These are phyloP conservation scores for Brachypodium distachyon DNA, from an alignment of 202 grass and related monocot genomes.

Conservation along the genomic window DNA sequence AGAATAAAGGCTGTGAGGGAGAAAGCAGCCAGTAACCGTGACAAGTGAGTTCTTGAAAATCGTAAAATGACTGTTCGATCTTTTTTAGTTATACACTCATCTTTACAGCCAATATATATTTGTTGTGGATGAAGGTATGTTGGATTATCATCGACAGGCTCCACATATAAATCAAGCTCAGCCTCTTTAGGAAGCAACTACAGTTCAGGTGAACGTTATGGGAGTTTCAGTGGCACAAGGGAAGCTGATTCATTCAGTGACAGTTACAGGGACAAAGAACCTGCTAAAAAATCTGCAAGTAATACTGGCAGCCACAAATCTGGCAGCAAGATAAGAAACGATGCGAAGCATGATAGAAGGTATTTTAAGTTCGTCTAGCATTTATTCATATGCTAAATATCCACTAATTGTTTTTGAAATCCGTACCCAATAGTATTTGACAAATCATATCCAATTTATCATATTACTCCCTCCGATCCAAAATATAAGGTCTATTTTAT, in stretches of 20 bases:
- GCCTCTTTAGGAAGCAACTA: slow-evolving; percentile 54
- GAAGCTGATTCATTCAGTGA: slow-evolving; percentile 59
- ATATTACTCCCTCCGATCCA: too few relatives aligned
- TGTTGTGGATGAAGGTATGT: slow-evolving; percentile 64
- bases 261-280: slow-evolving; percentile 58
- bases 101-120: slow-evolving; percentile 12
- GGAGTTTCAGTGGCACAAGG: slow-evolving; percentile 68
- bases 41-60: slow-evolving; percentile 60
- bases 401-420: background rate
- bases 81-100: background rate
- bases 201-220: slow-evolving; percentile 63
- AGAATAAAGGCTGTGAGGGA: slow-evolving; percentile 93
- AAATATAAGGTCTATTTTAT: too few relatives aligned
- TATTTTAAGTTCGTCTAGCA: slow-evolving; percentile 18
- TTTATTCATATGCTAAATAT: background rate
- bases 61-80: background rate
- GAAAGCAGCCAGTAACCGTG: slow-evolving; percentile 74
- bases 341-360: slow-evolving; percentile 36
- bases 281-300: slow-evolving; percentile 41
- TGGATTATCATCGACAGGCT: slow-evolving; percentile 86
- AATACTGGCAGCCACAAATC: slow-evolving; percentile 29
- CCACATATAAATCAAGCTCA: slow-evolving; percentile 82
- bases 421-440: background rate
- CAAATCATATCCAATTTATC: background rate
- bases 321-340: slow-evolving; percentile 53